These are phyloP conservation scores for Colletotrichum tamarilloi DNA, from an alignment of 2,329 filamentous ascomycete genomes.

Conservation along the genomic window DNA sequence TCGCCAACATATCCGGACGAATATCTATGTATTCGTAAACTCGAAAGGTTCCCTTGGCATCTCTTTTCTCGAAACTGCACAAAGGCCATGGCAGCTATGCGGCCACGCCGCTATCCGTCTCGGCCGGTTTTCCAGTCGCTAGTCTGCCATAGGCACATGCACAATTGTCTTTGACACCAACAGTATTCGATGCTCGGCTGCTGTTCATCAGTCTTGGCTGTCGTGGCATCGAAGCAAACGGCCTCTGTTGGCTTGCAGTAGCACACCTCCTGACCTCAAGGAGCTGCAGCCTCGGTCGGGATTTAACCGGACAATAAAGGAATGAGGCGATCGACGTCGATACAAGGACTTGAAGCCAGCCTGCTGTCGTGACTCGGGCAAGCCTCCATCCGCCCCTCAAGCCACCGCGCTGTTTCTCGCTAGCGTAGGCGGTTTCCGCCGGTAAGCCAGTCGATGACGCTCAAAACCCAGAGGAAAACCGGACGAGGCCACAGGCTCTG, in stretches of 20 bases:
- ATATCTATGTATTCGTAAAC: neutral
- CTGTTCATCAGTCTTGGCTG: neutral
- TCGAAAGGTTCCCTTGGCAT: conserved; percentile 13
- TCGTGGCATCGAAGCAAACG: neutral
- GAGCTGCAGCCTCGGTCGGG: neutral
- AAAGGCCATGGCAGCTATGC: conserved; percentile 1
- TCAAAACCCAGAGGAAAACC: neutral
- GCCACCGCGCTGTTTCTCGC: conserved; percentile 9
- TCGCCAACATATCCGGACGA: neutral
- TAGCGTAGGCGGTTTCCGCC: conserved; percentile 12
- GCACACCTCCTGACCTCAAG: neutral
- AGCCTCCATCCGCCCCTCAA: neutral
- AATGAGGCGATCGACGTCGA: neutral
- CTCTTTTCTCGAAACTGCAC: conserved; percentile 9
- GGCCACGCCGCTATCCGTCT: neutral
- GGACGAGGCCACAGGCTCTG: neutral
- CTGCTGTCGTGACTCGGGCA: conserved; percentile 3
- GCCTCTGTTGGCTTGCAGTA: neutral
- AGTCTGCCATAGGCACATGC: neutral
- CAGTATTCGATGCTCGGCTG: neutral
- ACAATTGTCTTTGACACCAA: neutral
- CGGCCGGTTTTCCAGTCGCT: neutral
- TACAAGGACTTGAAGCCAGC: neutral
- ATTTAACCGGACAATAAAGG: neutral
- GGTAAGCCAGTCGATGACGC: conserved; percentile 15